phyloP scores from a whole-genome alignment of 805 yeast genomes.

The Nakazawaea pomicola region DNA sequence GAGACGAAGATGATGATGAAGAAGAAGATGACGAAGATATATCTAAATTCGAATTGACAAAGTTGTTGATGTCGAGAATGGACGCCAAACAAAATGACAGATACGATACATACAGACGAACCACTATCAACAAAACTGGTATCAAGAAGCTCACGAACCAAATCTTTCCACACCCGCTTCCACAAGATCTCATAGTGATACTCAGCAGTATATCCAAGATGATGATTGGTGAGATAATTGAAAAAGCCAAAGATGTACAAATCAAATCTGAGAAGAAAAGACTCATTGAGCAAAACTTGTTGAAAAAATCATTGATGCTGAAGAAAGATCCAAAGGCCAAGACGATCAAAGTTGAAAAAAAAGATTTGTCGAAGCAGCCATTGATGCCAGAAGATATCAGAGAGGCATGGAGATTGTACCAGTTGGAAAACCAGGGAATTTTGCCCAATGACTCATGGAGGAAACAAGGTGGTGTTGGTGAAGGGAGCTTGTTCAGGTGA shows the following conservation, averaged over 20 bases:
- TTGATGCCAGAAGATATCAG: constrained; percentile 78
- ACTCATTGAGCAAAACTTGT: constrained; percentile 32
- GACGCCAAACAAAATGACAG: constrained; percentile 81
- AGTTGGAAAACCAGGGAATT: constrained; percentile 58
- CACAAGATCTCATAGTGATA: constrained; percentile 74
- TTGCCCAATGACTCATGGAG: constrained; percentile 61
- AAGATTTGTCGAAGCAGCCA: constrained; percentile 40
- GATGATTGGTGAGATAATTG: constrained; percentile 85
- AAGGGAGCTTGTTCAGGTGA: constrained; percentile 65
- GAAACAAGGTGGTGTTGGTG: constrained; percentile 64
- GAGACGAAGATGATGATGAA: constrained; percentile 11
- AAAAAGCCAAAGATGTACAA: constrained; percentile 72
- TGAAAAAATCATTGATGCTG: constrained; percentile 34
- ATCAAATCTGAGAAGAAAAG: constrained; percentile 42
- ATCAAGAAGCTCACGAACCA: constrained; percentile 78
- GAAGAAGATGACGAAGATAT: constrained; percentile 27
- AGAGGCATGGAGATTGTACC: constrained; percentile 82
- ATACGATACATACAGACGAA: constrained; percentile 81
- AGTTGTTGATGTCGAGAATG: constrained; percentile 64
- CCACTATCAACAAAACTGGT: constrained; percentile 66
- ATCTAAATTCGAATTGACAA: constrained; percentile 51
- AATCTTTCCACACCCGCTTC: constrained; percentile 73
- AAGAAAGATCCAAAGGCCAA: constrained; percentile 32
- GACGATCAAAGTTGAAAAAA: constrained; percentile 4
- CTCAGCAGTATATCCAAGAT: constrained; percentile 85